Conservation (phyloP, 768 basidiomycete species). For the Agaricus blazei region DNA sequence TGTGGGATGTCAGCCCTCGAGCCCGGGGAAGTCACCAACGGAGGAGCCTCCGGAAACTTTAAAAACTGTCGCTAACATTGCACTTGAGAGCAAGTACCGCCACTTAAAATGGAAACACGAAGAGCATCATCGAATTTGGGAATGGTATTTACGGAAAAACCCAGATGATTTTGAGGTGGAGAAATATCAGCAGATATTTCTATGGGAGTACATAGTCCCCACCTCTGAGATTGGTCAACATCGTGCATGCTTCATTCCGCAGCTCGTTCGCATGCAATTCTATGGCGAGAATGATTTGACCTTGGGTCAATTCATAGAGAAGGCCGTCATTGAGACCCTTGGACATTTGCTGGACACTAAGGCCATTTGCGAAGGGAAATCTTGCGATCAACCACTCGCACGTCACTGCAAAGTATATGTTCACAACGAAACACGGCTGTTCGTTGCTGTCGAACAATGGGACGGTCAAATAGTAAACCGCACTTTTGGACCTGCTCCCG, state of each 20-base stretch:
- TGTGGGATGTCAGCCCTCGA: background rate
- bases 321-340: conserved; percentile 62
- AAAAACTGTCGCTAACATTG: conserved; percentile 66
- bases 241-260: conserved; percentile 75
- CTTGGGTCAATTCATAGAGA: conserved; percentile 90
- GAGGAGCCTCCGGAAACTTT: conserved; percentile 29
- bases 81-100: conserved; percentile 65
- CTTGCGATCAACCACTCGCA: conserved; percentile 74
- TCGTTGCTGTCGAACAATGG: conserved; percentile 88
- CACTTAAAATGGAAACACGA: conserved; percentile 76
- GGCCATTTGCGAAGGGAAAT: conserved; percentile 77
- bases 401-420: conserved; percentile 89
- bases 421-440: conserved; percentile 79
- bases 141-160: conserved; percentile 91
- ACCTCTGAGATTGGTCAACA: conserved; percentile 60
- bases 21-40: background rate
- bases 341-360: conserved; percentile 67
- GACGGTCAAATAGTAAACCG: conserved; percentile 68
- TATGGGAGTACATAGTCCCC: conserved; percentile 79
- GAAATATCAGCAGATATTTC: conserved; percentile 85
- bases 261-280: conserved; percentile 71
- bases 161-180: conserved; percentile 83
- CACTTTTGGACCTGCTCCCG: conserved; percentile 52
- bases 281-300: conserved; percentile 93
- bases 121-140: conserved; percentile 88